Base-by-base conservation (phyloP, 2,329 filamentous ascomycete species). In the Phyllosticta citriasiana region DNA sequence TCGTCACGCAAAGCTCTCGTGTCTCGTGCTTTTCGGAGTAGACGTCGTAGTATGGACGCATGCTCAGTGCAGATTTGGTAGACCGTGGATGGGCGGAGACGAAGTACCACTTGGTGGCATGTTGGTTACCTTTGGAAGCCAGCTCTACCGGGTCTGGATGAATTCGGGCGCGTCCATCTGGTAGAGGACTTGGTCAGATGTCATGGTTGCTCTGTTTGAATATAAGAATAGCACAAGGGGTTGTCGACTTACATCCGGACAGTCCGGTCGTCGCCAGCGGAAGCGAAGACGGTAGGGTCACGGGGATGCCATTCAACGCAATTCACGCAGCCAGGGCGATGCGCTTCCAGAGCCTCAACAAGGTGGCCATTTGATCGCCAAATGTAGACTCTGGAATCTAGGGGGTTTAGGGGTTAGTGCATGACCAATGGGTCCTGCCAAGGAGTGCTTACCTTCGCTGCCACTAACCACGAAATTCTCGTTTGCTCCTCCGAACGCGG, bases 381-480 rank as follows among this genome's bases (percentile, higher is more conserved):
- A 64, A 99, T 89, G 71, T 91, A 88, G 52, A 97, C 82, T 61
- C 82, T 81, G 2, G 83, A 83, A 73, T 88, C 85, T 86, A 57
- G n/a, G 27, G 27, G 27, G 27, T 53, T 50, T 61, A 22, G 25
- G 59, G 40, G 40, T 60, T 56, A 60, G 58, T 24, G 56, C 33
- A n/a, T 12, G n/a, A 56, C 30, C 19, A 25, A 30, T n/a, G 33
- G 4, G 22, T 8, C 19, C 33, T 24, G 26, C 19, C 22, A n/a
- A 47, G 40, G 19, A 53, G 27, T 19, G 51, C 79, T 69, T 77
- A 91, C 90, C 88, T 82, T 97, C 91, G 68, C 91, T 96, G 10
- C 94, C 94, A 68, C 89, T 93, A 27, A 95, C 80, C 9, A 97
- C 88, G 72, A 97, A 97, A 71, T 88, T 92, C 76, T 97, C 91